These are phyloP conservation scores for Pseudomonodictys pantanalensis DNA, from an alignment of 495 filamentous ascomycete genomes.

Conservation along the genomic window DNA sequence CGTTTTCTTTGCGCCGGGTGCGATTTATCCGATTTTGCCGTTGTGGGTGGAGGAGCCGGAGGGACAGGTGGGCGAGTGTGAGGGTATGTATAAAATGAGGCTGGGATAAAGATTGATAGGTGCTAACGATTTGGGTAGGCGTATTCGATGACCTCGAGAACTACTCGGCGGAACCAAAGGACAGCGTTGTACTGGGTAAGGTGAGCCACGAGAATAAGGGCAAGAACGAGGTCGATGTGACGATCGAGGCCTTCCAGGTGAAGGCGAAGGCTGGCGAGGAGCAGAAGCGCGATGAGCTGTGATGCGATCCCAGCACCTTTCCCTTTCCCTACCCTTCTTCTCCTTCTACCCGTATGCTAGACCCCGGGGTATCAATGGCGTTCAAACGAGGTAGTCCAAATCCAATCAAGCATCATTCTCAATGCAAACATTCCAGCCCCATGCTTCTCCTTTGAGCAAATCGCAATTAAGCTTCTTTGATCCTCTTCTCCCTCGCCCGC, in stretches of 20 bases:
- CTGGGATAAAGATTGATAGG: not conserved
- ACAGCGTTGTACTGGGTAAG: slow-evolving; percentile 20
- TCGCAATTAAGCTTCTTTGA: slow-evolving; percentile 4
- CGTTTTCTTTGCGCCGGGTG: slow-evolving; percentile 33
- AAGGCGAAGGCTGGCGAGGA: slow-evolving; percentile 13
- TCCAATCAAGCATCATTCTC: too few relatives aligned
- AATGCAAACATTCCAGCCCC: not conserved
- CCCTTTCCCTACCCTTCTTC: not conserved
- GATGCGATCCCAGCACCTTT: not conserved
- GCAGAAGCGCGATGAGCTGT: slow-evolving; percentile 24
- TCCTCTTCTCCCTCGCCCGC: not conserved
- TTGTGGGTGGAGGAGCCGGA: slow-evolving; percentile 27
- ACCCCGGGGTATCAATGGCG: not conserved
- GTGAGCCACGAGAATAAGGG: slow-evolving; percentile 18
- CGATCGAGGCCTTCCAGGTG: slow-evolving; percentile 24
- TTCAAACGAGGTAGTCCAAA: not conserved
- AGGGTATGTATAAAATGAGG: not conserved
- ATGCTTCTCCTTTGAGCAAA: not conserved
- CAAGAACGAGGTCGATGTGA: slow-evolving; percentile 25
- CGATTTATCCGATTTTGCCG: slow-evolving; percentile 29
- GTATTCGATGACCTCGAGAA: slow-evolving; percentile 31
- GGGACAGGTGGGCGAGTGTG: slow-evolving; percentile 6
- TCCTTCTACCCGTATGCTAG: not conserved
- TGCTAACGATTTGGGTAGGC: slow-evolving; percentile 11
- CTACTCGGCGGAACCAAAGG: slow-evolving; percentile 16